Evolutionary conservation across 345 rosid species (phyloP).

Genomic region (Aquilaria sinensis): DNA sequence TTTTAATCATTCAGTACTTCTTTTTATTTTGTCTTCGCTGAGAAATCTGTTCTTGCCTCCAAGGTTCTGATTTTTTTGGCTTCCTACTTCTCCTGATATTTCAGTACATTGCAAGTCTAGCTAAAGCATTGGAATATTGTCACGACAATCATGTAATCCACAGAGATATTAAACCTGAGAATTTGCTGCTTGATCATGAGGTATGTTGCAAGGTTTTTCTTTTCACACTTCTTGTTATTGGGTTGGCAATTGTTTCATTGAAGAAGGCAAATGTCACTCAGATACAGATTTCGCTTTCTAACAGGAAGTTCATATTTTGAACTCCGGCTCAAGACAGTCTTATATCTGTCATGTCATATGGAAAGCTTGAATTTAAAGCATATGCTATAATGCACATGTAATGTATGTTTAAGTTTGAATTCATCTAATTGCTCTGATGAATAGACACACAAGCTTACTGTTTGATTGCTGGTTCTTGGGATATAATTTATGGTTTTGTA

Average conservation of each 20-base stretch:
- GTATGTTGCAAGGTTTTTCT: conserved; percentile 21
- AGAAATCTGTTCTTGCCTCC: background rate
- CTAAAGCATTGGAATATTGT: conserved; percentile 83
- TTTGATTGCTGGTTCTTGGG: too few relatives aligned
- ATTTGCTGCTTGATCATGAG: conserved; percentile 93
- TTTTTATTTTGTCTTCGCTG: background rate
- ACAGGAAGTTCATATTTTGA: too few relatives aligned
- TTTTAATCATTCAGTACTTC: background rate
- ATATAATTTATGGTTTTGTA: too few relatives aligned
- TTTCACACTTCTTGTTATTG: background rate
- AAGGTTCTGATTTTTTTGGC: background rate
- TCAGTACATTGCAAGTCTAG: conserved; percentile 87
- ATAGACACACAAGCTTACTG: too few relatives aligned
- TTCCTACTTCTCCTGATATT: background rate
- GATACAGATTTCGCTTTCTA: too few relatives aligned
- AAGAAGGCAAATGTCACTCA: too few relatives aligned
- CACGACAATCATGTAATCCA: conserved; percentile 92
- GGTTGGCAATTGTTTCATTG: background rate
- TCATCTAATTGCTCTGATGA: too few relatives aligned
- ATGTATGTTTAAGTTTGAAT: too few relatives aligned
- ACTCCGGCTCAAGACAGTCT: too few relatives aligned
- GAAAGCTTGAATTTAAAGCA: too few relatives aligned
- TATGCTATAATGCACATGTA: too few relatives aligned
- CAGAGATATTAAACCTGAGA: conserved; percentile 97
- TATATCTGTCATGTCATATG: too few relatives aligned